Percentiles rank a stretch among this genome's conserved stretches.
These are phyloP conservation scores for Penicillium cinerascens DNA, from an alignment of 495 filamentous ascomycete genomes.

Conservation along the genomic window DNA sequence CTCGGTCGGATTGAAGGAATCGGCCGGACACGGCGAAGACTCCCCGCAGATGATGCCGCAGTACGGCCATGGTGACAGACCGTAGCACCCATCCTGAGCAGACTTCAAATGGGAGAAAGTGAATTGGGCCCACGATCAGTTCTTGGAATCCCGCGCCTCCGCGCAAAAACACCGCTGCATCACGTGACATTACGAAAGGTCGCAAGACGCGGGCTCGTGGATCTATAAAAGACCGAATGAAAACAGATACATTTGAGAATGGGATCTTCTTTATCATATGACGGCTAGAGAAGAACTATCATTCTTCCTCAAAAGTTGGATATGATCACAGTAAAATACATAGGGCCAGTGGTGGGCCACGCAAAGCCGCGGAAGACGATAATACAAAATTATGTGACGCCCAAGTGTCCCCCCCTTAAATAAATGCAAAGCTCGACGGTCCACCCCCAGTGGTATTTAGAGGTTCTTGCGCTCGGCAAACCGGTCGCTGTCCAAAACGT, in stretches of 20 bases:
- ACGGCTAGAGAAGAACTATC: background rate
- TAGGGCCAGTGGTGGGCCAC: constrained; percentile 5
- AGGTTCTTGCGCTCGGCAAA: constrained; percentile 29
- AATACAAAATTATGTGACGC: constrained; percentile 22
- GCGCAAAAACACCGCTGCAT: background rate
- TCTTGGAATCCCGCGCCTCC: background rate
- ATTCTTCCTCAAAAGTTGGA: constrained; percentile 4
- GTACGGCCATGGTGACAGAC: background rate
- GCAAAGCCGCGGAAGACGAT: constrained; percentile 5
- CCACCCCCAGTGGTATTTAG: constrained; percentile 16
- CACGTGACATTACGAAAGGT: constrained; percentile 8
- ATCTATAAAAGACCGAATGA: background rate
- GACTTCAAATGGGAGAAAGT: background rate
- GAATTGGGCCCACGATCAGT: background rate
- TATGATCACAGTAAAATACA: constrained; percentile 25
- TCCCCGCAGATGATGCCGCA: constrained; percentile 2
- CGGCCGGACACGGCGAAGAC: background rate
- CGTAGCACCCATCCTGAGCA: constrained; percentile 9
- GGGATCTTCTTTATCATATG: background rate
- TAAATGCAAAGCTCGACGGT: constrained; percentile 14
- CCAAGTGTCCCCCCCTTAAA: constrained; percentile 14
- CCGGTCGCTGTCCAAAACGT: constrained; percentile 32
- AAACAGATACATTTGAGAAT: no score
- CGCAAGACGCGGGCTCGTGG: background rate
- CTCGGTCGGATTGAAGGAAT: background rate